Base-by-base conservation (phyloP, 1,284 basidiomycete species). In the Prillingera fragicola region DNA sequence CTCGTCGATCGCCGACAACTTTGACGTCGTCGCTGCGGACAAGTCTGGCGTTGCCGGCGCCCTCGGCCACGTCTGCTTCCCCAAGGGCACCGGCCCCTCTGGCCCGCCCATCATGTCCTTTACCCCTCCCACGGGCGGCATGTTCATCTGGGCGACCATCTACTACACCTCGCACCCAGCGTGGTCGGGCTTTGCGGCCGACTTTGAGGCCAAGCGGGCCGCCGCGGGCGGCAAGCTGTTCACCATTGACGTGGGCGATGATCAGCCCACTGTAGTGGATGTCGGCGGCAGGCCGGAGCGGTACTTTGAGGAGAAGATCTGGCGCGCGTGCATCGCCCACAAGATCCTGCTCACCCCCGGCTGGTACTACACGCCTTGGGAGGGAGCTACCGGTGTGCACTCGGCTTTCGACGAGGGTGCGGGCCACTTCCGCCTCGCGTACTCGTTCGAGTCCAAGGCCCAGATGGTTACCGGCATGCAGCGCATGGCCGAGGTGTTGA, bases 81-180 rank as follows among this genome's bases (percentile, higher is more conserved):
- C 43, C 17, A 55, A 52, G 43, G 48, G 52, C 8, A 21, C 26
- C 23, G 34, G 32, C 4, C 8, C 17, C 19, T 32, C 36, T 0
- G 45, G 37, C 12, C 38, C 44, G 2, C 39, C 55, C 2, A 31
- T 81, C 50, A 78, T 85, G 57, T 80, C 78, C 41, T 80, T 84
- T 56, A 76, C 83, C 2, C 80, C 82, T 6, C 83, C 83, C 2
- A 31, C 43, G 8, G 59, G 44, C 5, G 63, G 63, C 48, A 65
- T 65, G 63, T 65, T 64, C 56, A 52, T 71, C 36, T 69, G 57
- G 57, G 48, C 43, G 38, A 49, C 48, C 27, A 51, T 55, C 28
- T 46, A 57, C 48, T 59, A 55, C 43, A 17, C 25, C 25, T 48
- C 55, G 26, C 50, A 53, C 39, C 50, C 54, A 5, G 22, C 24